Percentiles rank a stretch among this genome's conserved stretches.
Conservation (phyloP, 176 grass and related monocot genomes). For the Aegilops sharonensis region DNA sequence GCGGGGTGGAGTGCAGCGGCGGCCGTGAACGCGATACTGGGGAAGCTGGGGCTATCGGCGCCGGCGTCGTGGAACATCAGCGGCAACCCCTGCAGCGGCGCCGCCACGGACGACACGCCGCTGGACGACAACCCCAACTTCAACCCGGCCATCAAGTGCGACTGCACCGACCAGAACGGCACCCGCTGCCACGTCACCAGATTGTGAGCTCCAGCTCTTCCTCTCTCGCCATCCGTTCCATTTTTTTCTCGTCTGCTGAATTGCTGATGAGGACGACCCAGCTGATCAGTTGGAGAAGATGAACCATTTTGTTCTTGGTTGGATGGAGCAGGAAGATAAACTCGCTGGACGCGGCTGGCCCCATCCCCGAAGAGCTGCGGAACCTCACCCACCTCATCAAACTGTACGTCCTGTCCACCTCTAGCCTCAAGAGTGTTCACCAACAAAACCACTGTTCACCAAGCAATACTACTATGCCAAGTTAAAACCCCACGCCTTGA, state of each 20-base stretch:
- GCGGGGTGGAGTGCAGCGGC: constrained; percentile 24
- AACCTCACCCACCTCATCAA: constrained; percentile 66
- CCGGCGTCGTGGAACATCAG: constrained; percentile 67
- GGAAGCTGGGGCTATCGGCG: constrained; percentile 46
- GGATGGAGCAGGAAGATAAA: constrained; percentile 54
- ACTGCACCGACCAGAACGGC: constrained; percentile 48
- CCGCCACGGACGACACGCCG: constrained; percentile 51
- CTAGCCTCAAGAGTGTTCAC: neutral
- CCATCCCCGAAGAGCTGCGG: constrained; percentile 66
- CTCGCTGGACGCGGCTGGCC: constrained; percentile 46
- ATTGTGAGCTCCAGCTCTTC: constrained; percentile 25
- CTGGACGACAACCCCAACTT: constrained; percentile 43
- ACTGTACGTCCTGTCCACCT: constrained; percentile 40
- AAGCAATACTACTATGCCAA: neutral
- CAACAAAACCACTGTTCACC: too few species aligned
- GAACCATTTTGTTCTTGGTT: neutral
- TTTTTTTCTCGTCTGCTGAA: too few species aligned
- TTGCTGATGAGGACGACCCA: too few species aligned
- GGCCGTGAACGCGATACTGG: constrained; percentile 66
- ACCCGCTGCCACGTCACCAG: constrained; percentile 63
- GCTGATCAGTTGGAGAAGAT: neutral
- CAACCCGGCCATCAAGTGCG: constrained; percentile 72
- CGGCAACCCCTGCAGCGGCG: constrained; percentile 77
- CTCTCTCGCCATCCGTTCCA: too few species aligned
- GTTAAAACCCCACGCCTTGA: neutral